These are phyloP conservation scores for Aspergillus calidoustus DNA, from an alignment of 2,329 filamentous ascomycete genomes.

Conservation along the genomic window DNA sequence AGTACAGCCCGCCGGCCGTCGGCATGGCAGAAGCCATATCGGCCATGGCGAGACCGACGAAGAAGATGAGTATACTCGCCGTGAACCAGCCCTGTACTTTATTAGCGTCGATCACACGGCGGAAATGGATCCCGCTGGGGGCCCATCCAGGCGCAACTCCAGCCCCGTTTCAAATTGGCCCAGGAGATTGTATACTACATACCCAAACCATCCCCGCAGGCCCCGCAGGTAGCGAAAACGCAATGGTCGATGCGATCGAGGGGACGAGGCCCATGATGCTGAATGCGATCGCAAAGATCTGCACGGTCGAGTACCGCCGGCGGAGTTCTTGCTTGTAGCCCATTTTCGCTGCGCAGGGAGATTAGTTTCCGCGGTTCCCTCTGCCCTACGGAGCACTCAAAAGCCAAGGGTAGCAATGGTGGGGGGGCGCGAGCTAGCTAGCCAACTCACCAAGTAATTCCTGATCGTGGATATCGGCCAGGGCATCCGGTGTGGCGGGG, in stretches of 20 bases:
- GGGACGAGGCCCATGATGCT: slow-evolving; percentile 66
- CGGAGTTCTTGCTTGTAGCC: slow-evolving; percentile 65
- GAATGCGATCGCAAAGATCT: slow-evolving; percentile 65
- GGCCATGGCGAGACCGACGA: slow-evolving; percentile 64
- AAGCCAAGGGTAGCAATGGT: neutral
- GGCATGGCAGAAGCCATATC: slow-evolving; percentile 61
- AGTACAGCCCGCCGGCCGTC: slow-evolving; percentile 63
- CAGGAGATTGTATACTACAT: slow-evolving; percentile 16
- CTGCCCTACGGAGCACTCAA: too few relatives aligned
- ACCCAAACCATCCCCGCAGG: slow-evolving; percentile 67
- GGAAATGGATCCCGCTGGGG: neutral
- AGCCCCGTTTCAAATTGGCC: neutral
- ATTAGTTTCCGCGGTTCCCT: too few relatives aligned
- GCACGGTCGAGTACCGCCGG: slow-evolving; percentile 65
- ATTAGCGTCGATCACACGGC: neutral
- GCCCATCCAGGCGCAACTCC: neutral
- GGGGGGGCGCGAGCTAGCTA: neutral
- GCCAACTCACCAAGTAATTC: slow-evolving; percentile 3
- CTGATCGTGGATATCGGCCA: neutral
- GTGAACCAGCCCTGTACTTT: slow-evolving; percentile 57
- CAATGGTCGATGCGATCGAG: slow-evolving; percentile 63
- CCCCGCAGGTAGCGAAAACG: slow-evolving; percentile 64
- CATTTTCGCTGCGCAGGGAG: slow-evolving; percentile 34
- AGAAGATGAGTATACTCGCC: slow-evolving; percentile 62
- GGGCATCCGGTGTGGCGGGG: neutral